Evolutionary conservation across 495 filamentous ascomycete species (phyloP), one percentile per base, ranked within the genome.

Genomic region (Neurospora sp.): DNA sequence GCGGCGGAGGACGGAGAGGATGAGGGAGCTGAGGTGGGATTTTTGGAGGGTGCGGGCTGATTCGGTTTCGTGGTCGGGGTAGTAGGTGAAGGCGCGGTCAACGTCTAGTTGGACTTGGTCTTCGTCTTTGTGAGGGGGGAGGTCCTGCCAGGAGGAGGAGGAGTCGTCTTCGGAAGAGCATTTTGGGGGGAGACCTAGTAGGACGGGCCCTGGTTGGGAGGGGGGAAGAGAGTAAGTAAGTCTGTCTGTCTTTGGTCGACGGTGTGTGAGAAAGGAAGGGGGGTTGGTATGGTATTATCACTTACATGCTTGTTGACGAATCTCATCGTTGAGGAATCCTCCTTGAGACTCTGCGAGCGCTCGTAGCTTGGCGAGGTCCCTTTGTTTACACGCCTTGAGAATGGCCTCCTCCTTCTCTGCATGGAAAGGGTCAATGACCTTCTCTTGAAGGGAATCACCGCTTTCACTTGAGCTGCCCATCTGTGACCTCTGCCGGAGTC

Each of bases 51-150:
- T 85, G 22, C 94, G 84, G 75, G 91, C 87, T 69, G 86, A 81
- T 27, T 90, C 88, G 35, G 86, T 81, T 70, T 81, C 75, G 71
- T 85, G 82, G 73, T 88, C 85, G 39, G 96, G 96, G 81, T 99
- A 99, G 83, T 97, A 97, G 69, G 98, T 91, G 80, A 99, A 99
- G n/a, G 95, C 93, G 70, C 96, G 86, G 80, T 98, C 88, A 69
- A 99, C 96, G 79, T 99, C 96, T 39, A 98, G 85, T 77, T 91
- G 86, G 20, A 98, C 92, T 81, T 98, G 94, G 71, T 91, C 88
- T 77, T 98, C 94, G 75, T 97, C 93, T n/a, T 82, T 83, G 81
- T 98, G 94, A 6, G 74, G 85, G 37, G 89, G 86, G 39, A 94
- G 82, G 53, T 83, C 73, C 61, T 79, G 78, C 88, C 89, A 91